Evolutionary conservation across 306 rosid species (phyloP), one percentile per base, ranked within the genome.

Genomic region (Rosa chinensis): DNA sequence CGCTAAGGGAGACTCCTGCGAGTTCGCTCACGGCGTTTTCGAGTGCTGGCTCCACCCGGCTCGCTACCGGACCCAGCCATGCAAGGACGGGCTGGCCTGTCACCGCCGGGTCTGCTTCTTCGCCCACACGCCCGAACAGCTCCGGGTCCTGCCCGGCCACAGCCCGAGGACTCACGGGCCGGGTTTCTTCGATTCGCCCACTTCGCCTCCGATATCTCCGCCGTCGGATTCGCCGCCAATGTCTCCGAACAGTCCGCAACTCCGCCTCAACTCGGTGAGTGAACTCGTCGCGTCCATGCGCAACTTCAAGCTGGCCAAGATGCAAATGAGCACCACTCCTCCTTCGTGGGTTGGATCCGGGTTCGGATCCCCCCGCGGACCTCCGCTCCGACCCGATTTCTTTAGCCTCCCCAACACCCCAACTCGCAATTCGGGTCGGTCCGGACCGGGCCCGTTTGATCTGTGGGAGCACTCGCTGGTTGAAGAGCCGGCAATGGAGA

Each of bases 31-130:
- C 8, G 99, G 99, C 44, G 96, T 94, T 2, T 94, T 94, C 21
- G 99, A 94, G 82, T 89, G 97, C 75, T 94, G 99, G 99, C 95
- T 94, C 5, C 99, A 94, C 62, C 99, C 99, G 4, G 80, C 91
- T 23, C 95, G 99, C 5, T 94, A 94, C 78, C 64, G 97, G 62
- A 94, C 99, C 12, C 97, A 92, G 73, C 92, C 92, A 1, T 94
- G 99, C 74, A 94, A 94, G 70, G 99, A 94, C 69, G 92, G 97
- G 3, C 75, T 85, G 2, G 37, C 45, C 37, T 94, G 99, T 47
- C 88, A 92, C 66, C 87, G 99, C 4, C 84, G 91, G 10, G 97
- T 94, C 2, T 94, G 99, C 21, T 94, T 94, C 81, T 94, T 94
- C 43, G 99, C 99, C 20, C 99, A 94, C 85, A 83, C 92, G 5